These are phyloP conservation scores for Colletotrichum sp. DNA, from an alignment of 2,329 filamentous ascomycete species.

Conservation along the genomic window DNA sequence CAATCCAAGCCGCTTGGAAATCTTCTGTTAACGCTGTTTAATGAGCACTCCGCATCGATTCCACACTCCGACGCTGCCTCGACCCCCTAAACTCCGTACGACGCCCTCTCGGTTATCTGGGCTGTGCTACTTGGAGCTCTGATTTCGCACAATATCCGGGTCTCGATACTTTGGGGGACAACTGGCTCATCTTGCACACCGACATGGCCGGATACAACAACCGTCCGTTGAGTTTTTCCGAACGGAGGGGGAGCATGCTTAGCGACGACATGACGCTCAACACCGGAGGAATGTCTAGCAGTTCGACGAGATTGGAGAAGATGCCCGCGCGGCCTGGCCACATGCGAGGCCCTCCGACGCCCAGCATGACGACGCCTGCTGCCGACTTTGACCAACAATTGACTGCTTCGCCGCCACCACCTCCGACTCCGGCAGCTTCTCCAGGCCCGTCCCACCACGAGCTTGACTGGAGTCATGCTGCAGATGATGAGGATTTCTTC, in stretches of 20 bases:
- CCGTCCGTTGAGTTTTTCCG: conserved; percentile 63
- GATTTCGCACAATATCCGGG: background rate
- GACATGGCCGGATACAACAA: conserved; percentile 48
- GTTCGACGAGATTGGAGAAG: conserved; percentile 56
- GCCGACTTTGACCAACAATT: conserved; percentile 67
- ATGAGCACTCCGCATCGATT: conserved; percentile 8
- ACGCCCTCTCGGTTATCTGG: background rate
- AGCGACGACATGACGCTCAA: conserved; percentile 63
- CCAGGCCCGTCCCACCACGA: conserved; percentile 66
- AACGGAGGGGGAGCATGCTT: conserved; percentile 63
- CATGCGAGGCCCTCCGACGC: conserved; percentile 65
- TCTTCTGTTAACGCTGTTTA: background rate
- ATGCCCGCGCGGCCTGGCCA: conserved; percentile 51
- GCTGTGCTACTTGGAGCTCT: background rate
- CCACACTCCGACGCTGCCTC: background rate
- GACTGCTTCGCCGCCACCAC: conserved; percentile 66
- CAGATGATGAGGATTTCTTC: conserved; percentile 83
- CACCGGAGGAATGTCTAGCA: conserved; percentile 48
- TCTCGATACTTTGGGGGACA: background rate
- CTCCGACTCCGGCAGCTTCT: conserved; percentile 69
- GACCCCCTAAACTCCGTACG: background rate
- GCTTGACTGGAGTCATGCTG: conserved; percentile 77
- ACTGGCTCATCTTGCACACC: background rate
- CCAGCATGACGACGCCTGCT: conserved; percentile 69
- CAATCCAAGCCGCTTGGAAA: background rate